Evolutionary conservation across 148 eudicot species (phyloP), one percentile per base, ranked within the genome.

Genomic region (Hydrangea macrophylla): DNA sequence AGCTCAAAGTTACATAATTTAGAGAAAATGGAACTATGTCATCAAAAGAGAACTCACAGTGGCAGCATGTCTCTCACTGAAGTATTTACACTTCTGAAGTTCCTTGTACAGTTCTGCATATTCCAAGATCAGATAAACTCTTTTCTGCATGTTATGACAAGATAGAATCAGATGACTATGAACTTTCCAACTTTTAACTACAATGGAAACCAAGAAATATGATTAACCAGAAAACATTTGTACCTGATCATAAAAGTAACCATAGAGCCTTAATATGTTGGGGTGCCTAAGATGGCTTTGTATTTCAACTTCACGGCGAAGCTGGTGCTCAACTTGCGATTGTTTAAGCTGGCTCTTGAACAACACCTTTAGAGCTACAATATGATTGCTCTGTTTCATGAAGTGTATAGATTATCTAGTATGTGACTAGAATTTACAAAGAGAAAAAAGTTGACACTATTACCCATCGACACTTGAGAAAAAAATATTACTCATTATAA

Each of bases 191-290:
- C n/a, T n/a, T 9, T 12, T n/a, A 13, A 68, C 58, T 18, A 26
- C 9, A 27, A 37, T 26, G n/a, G n/a, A n/a, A 68, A n/a, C 25
- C 39, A 54, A 25, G 25, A 26, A 37, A n/a, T 11, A 13, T 55
- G 36, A 55, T 24, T 2, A 27, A 40, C 55, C 57, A 39, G 9
- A 26, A 9, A 17, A 7, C 12, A n/a, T 61, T 28, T 44, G 7
- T 78, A 86, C 98, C 97, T 94, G 98, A 79, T 94, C 98, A 74
- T 94, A 94, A 37, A 94, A 94, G 78, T 94, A 94, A 33, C 97
- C 98, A 80, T 88, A 94, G 6, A 94, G 89, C 45, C 98, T 82
- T 50, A 94, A 54, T 35, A 94, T 94, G 71, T 94, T 94, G 28
- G 98, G 89, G 75, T 94, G 96, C 53, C 96, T 86, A 68, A 94